phyloP scores from a whole-genome alignment of 2,329 filamentous ascomycete species.

The Aspergillus sp. region DNA sequence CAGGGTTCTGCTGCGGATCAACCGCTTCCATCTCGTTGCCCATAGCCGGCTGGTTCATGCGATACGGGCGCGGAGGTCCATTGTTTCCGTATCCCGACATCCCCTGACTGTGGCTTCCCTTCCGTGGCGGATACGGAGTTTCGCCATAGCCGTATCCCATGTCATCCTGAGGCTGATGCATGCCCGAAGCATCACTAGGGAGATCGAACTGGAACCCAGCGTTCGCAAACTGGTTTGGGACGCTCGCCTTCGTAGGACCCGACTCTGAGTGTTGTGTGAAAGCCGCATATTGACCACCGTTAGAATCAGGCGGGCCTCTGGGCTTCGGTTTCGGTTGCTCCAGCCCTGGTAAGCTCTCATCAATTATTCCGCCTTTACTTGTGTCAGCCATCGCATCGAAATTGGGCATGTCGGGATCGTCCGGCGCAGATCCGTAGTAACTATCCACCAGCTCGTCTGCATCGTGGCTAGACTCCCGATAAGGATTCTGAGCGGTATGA shows the following conservation, averaged over 20 bases:
- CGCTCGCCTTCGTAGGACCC: conserved; percentile 28
- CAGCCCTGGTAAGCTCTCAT: conserved; percentile 28
- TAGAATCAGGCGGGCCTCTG: conserved; percentile 16
- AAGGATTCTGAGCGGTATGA: conserved; percentile 10
- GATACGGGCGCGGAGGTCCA: conserved; percentile 14
- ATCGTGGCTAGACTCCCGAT: conserved; percentile 13
- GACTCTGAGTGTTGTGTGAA: conserved; percentile 39
- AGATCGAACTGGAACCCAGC: conserved; percentile 66
- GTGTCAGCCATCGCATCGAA: conserved; percentile 49
- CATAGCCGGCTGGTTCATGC: conserved; percentile 15
- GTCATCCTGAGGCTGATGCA: conserved; percentile 7
- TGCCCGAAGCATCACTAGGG: conserved; percentile 32
- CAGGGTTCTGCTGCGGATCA: conserved; percentile 40
- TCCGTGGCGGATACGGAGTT: conserved; percentile 7
- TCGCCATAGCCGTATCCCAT: conserved; percentile 14
- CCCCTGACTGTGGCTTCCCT: conserved; percentile 3
- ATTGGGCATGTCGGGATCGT: conserved; percentile 54
- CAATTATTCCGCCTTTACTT: conserved; percentile 15
- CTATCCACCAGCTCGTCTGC: conserved; percentile 41
- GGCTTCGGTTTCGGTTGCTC: conserved; percentile 22
- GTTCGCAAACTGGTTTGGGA: conserved; percentile 31
- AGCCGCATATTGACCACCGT: conserved; percentile 25
- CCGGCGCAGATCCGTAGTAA: conserved; percentile 42
- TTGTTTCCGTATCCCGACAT: conserved; percentile 11
- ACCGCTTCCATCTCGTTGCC: conserved; percentile 8